phyloP scores from a whole-genome alignment of 2,329 filamentous ascomycete species.

The Neofusicoccum kwambonambiense region DNA sequence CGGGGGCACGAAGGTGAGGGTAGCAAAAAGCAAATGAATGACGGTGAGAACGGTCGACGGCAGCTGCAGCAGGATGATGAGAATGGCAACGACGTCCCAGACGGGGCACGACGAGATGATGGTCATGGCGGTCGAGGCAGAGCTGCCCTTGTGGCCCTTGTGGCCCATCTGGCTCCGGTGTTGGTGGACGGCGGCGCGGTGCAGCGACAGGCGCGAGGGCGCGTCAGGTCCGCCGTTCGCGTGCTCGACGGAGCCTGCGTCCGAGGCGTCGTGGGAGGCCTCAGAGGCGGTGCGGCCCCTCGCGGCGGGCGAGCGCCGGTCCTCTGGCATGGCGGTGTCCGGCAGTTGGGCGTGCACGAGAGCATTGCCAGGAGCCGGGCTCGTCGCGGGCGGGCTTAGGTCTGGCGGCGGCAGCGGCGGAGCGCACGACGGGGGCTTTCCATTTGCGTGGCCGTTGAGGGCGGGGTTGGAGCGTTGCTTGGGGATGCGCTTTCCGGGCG shows the following conservation, averaged over 20 bases:
- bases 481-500: constrained; percentile 67
- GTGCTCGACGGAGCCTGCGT: constrained; percentile 38
- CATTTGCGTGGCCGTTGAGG: constrained; percentile 45
- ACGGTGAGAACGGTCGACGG: constrained; percentile 83
- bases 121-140: constrained; percentile 75
- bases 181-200: constrained; percentile 54
- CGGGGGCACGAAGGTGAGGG: constrained; percentile 87
- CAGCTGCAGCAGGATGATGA: constrained; percentile 91
- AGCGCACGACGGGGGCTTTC: constrained; percentile 37
- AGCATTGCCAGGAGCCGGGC: constrained; percentile 30
- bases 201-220: constrained; percentile 30
- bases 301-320: constrained; percentile 21
- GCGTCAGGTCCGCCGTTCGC: constrained; percentile 35
- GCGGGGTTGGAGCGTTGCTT: constrained; percentile 48
- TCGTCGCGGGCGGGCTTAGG: constrained; percentile 39
- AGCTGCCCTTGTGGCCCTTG: constrained; percentile 61
- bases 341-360: constrained; percentile 18
- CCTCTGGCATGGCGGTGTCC: constrained; percentile 19
- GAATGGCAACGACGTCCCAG: constrained; percentile 92
- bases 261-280: constrained; percentile 44
- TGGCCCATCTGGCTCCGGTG: constrained; percentile 42
- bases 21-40: constrained; percentile 89
- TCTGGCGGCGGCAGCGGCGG: constrained; percentile 39
- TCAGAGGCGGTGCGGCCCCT: constrained; percentile 45
- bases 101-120: constrained; percentile 88